Percentiles rank a stretch among this genome's conserved stretches.
Evolutionary conservation across 345 rosid species (phyloP).

Genomic region (Balakata baccata): DNA sequence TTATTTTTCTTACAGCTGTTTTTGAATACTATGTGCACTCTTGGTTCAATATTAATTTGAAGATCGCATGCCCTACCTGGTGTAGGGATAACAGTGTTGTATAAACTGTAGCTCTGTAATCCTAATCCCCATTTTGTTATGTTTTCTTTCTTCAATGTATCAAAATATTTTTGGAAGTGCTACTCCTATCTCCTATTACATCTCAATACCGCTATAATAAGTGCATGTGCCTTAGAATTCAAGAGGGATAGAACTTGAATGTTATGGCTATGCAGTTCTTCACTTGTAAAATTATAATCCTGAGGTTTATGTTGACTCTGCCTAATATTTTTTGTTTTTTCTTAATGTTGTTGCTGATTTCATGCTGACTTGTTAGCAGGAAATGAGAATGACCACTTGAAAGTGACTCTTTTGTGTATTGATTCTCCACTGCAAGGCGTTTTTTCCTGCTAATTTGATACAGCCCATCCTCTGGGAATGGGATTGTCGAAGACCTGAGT

Average conservation of each 20-base stretch:
- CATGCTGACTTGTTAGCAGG: slow-evolving; percentile 53
- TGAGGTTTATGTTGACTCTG: slow-evolving; percentile 3
- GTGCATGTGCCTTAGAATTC: not conserved
- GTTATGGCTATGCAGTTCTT: not conserved
- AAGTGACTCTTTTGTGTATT: slow-evolving; percentile 95
- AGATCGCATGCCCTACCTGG: not conserved
- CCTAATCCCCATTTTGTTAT: not conserved
- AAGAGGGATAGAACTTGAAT: not conserved
- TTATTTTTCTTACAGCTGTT: slow-evolving; percentile 4
- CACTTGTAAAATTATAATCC: too few relatives aligned
- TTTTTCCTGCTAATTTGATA: slow-evolving; percentile 97
- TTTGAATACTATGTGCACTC: not conserved
- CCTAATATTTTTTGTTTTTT: not conserved
- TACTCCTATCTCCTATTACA: not conserved
- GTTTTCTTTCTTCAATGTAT: not conserved
- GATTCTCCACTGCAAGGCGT: slow-evolving; percentile 96
- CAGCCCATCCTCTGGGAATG: slow-evolving; percentile 69
- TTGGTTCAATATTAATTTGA: slow-evolving; percentile 2
- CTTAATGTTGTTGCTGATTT: slow-evolving; percentile 5
- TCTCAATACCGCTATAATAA: not conserved
- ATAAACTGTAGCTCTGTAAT: not conserved
- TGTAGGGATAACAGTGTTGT: not conserved
- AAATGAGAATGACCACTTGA: slow-evolving; percentile 90
- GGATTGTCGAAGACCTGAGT: slow-evolving; percentile 47
- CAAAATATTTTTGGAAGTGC: not conserved